Conservation (phyloP, 768 basidiomycete genomes). For the Pleurotus pulmonarius region DNA sequence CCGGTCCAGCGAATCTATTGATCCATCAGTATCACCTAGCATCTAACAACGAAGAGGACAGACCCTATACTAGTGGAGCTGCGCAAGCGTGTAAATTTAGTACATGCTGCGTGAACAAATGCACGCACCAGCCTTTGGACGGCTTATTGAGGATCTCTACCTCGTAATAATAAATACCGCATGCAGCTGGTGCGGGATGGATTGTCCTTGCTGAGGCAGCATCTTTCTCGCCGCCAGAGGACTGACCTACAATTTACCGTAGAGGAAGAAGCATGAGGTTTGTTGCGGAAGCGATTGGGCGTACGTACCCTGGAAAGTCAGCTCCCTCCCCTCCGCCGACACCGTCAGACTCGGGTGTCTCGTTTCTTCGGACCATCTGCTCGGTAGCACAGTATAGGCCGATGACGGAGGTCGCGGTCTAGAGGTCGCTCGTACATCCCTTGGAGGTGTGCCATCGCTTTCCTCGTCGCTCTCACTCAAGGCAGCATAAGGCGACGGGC, state of each 20-base stretch:
- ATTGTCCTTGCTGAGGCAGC: constrained; percentile 81
- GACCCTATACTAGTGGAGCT: constrained; percentile 85
- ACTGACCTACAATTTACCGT: constrained; percentile 35
- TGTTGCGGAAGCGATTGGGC: background rate
- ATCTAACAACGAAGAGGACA: constrained; percentile 15
- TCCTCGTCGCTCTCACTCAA: constrained; percentile 68
- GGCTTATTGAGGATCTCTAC: constrained; percentile 80
- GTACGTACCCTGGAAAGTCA: constrained; percentile 61
- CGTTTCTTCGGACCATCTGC: constrained; percentile 74
- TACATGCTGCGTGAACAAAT: background rate
- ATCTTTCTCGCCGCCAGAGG: constrained; percentile 67
- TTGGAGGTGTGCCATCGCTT: constrained; percentile 46
- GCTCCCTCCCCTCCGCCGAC: constrained; percentile 67
- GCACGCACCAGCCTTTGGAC: constrained; percentile 64
- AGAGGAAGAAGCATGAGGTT: background rate
- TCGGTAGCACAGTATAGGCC: constrained; percentile 45
- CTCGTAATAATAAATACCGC: constrained; percentile 95
- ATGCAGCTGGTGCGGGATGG: constrained; percentile 74
- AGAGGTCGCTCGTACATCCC: constrained; percentile 27
- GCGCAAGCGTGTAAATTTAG: constrained; percentile 5
- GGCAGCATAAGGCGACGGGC: background rate
- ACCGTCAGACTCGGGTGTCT: constrained; percentile 57
- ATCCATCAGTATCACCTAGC: constrained; percentile 3
- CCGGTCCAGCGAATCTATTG: constrained; percentile 60
- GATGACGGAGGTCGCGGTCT: background rate